Evolutionary conservation across 495 filamentous ascomycete species (phyloP), one percentile per base, ranked within the genome.

Genomic region (Penicillium coffeae): DNA sequence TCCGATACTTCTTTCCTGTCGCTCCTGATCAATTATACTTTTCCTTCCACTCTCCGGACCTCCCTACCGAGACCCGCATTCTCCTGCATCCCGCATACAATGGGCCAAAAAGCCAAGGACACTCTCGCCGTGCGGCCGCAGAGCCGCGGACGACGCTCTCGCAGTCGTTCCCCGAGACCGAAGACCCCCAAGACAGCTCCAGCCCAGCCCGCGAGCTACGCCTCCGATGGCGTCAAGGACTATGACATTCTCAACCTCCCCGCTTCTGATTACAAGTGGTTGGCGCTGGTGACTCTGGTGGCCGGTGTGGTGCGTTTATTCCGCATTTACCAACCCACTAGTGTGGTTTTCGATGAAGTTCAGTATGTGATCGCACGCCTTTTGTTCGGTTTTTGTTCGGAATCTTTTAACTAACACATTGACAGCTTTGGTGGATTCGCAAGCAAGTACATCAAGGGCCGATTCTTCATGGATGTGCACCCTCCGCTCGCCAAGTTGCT

Each of bases 401-500:
- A 30, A 10, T 10, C 13, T 12, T 12, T 8, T 40, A 10, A 5
- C 38, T 40, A 7, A 20, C 38, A 6, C 1, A 12, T 21, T 7
- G 13, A 45, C 18, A 95, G 91, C 66, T 98, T 98, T 70, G 93
- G 93, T 59, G 93, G 93, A 3, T 98, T 97, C 60, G 93, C 93
- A 35, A 87, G 87, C 50, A 97, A 98, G 65, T 98, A 98, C 64
- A 97, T 98, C 75, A 96, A 97, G 70, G 93, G 93, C 54, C 81
- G 74, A 54, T 98, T 98, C 76, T 98, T 98, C 68, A 98, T 98
- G 93, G 93, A 98, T 62, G 93, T 98, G 3, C 93, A 98, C 59
- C 93, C 93, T 13, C 93, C 93, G n/a, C 79, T 98, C 8, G 93
- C 93, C 41, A 98, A 98, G 71, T 73, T 98, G 50, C 82, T 98